Percentiles rank a stretch among this genome's conserved stretches.
Conservation (phyloP, 2,329 filamentous ascomycete genomes). For the Cladosporium sp. region DNA sequence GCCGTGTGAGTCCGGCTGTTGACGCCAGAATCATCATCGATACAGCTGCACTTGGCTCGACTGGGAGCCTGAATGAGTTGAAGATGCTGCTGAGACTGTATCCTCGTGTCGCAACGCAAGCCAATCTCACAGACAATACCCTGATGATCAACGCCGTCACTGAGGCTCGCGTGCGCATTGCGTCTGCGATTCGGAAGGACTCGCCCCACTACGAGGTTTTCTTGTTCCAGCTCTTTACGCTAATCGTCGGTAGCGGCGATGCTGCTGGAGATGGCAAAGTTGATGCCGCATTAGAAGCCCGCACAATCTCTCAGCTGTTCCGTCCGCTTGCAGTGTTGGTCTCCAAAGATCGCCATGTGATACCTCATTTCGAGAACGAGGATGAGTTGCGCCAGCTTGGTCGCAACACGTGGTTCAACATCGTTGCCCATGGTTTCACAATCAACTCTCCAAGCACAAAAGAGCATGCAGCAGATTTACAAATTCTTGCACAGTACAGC, state of each 20-base stretch:
- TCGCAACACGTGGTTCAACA: conserved; percentile 96
- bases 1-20: conserved; percentile 73
- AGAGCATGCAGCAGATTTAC: conserved; percentile 70
- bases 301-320: conserved; percentile 82
- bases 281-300: conserved; percentile 68
- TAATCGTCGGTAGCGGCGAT: conserved; percentile 86
- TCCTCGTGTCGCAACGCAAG: conserved; percentile 68
- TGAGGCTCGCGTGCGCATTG: conserved; percentile 75
- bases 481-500: conserved; percentile 80
- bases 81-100: conserved; percentile 82
- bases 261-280: conserved; percentile 51
- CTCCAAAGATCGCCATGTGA: conserved; percentile 51
- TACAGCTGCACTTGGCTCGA: conserved; percentile 70
- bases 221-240: conserved; percentile 75
- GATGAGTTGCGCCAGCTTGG: conserved; percentile 53
- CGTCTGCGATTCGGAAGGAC: conserved; percentile 61
- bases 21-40: conserved; percentile 84
- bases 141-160: conserved; percentile 68
- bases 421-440: conserved; percentile 87
- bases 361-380: conserved; percentile 46
- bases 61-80: conserved; percentile 76
- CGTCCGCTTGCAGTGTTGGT: conserved; percentile 84
- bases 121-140: conserved; percentile 64
- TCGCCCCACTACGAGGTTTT: conserved; percentile 80
- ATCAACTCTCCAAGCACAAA: conserved; percentile 68